Conservation (phyloP, 108 stramenopile genomes). For the Pseudonitzschia pungens region DNA sequence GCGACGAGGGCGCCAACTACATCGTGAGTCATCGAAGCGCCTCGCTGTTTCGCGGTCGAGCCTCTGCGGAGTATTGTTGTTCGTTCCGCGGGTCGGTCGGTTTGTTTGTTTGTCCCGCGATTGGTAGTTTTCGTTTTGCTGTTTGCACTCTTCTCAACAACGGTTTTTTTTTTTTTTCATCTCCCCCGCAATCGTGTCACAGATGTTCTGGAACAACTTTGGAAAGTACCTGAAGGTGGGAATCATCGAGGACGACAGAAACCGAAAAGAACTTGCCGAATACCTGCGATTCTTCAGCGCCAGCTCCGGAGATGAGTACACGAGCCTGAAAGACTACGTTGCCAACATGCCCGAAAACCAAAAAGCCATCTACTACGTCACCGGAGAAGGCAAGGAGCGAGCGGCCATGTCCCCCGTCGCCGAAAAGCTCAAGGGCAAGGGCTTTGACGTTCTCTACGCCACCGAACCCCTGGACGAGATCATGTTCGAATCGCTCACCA, state of each 20-base stretch:
- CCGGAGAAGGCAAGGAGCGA: conserved; percentile 85
- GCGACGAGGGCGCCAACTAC: conserved; percentile 66
- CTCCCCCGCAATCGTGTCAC: neutral
- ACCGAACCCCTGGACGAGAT: conserved; percentile 98
- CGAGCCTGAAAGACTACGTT: conserved; percentile 87
- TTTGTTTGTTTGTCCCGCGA: too few relatives aligned
- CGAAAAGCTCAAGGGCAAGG: conserved; percentile 84
- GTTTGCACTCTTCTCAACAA: neutral
- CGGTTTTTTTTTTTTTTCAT: neutral
- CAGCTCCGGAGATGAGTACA: conserved; percentile 78
- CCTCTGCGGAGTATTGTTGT: too few relatives aligned
- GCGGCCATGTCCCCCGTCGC: conserved; percentile 89
- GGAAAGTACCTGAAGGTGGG: conserved; percentile 98
- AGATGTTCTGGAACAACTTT: conserved; percentile 94
- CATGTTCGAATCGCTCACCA: conserved; percentile 85
- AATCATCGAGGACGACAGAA: conserved; percentile 87
- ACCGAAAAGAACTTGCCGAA: conserved; percentile 85
- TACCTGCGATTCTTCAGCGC: conserved; percentile 88
- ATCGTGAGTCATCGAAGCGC: conserved; percentile 23
- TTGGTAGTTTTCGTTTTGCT: too few relatives aligned
- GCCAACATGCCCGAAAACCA: conserved; percentile 89
- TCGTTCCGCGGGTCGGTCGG: neutral
- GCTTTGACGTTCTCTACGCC: conserved; percentile 91
- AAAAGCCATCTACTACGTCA: conserved; percentile 94
- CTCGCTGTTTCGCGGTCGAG: too few relatives aligned